These are phyloP conservation scores for Wallacemonas sp. DNA, from an alignment of 208 protist species.

Conservation along the genomic window DNA sequence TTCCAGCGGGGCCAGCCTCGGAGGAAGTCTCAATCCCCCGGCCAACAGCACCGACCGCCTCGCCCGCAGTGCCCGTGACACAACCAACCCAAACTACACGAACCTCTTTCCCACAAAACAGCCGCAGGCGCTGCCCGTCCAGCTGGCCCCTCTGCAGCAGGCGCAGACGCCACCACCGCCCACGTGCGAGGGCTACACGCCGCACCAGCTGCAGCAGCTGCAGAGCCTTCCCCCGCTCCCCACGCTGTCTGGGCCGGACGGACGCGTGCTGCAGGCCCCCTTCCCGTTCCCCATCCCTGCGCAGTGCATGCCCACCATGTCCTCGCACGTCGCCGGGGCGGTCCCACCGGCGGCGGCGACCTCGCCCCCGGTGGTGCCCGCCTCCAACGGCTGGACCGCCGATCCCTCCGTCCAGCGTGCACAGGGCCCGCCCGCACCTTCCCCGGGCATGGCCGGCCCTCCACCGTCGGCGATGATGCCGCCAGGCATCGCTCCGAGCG, in stretches of 20 bases:
- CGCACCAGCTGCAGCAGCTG: conserved; percentile 11
- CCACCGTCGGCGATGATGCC: too few relatives aligned
- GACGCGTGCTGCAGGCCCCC: conserved; percentile 12
- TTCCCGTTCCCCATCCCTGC: conserved; percentile 22
- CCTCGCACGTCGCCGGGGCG: not conserved
- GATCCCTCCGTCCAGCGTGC: not conserved
- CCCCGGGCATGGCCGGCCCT: too few relatives aligned
- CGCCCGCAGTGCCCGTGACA: conserved; percentile 3
- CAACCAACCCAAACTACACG: conserved; percentile 14
- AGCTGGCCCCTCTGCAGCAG: conserved; percentile 4
- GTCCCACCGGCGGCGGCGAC: not conserved
- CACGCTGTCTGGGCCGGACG: conserved; percentile 8
- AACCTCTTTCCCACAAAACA: conserved; percentile 11
- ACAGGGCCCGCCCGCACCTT: not conserved
- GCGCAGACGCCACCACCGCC: conserved; percentile 6
- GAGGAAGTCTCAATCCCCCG: not conserved
- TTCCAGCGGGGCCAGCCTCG: conserved; percentile 2
- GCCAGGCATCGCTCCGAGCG: not conserved
- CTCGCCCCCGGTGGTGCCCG: not conserved
- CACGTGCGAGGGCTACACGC: not conserved
- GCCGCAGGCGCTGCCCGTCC: not conserved
- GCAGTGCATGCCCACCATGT: not conserved
- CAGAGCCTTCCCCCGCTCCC: conserved; percentile 16
- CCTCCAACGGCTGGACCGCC: not conserved
- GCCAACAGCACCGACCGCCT: not conserved